Percentiles rank a stretch among this genome's conserved stretches.
These are phyloP conservation scores for Metarhizium brunneum DNA, from an alignment of 2,329 filamentous ascomycete species.

Conservation along the genomic window DNA sequence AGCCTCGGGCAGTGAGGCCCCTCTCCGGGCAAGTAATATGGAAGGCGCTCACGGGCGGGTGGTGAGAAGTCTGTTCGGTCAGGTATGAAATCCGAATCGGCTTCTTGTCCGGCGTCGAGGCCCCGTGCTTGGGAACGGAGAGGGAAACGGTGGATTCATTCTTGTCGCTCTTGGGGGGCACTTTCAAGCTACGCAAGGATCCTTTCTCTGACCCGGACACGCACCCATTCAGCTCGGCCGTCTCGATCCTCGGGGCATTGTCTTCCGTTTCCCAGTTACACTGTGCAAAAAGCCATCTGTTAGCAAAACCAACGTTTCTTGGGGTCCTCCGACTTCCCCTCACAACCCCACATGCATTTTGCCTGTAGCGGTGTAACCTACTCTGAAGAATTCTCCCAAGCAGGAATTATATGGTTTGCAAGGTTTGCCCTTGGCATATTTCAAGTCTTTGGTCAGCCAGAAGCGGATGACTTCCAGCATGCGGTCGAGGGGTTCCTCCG, in stretches of 20 bases:
- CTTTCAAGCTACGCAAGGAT: conserved; percentile 39
- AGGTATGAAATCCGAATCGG: conserved; percentile 81
- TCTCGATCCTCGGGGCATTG: conserved; percentile 57
- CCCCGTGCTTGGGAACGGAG: conserved; percentile 39
- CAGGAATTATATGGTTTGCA: conserved; percentile 99
- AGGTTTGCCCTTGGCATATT: conserved; percentile 96
- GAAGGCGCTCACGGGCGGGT: conserved; percentile 94
- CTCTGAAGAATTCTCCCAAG: conserved; percentile 92
- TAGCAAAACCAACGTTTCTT: neutral
- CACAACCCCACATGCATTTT: neutral
- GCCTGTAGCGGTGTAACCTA: conserved; percentile 29
- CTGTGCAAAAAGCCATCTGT: conserved; percentile 29
- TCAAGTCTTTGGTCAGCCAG: conserved; percentile 98
- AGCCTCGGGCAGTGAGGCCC: conserved; percentile 78
- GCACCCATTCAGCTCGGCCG: conserved; percentile 28
- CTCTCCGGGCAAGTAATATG: conserved; percentile 88
- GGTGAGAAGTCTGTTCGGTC: conserved; percentile 96
- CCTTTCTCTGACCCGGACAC: conserved; percentile 28
- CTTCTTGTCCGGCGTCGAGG: conserved; percentile 32
- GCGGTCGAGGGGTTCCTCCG: conserved; percentile 81
- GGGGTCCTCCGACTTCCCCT: neutral
- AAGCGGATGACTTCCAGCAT: conserved; percentile 93
- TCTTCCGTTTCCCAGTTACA: conserved; percentile 95
- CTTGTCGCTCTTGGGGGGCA: conserved; percentile 32
- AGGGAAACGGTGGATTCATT: conserved; percentile 39